Base-by-base conservation (phyloP, 495 filamentous ascomycete species). In the Penicillium malachiteum region DNA sequence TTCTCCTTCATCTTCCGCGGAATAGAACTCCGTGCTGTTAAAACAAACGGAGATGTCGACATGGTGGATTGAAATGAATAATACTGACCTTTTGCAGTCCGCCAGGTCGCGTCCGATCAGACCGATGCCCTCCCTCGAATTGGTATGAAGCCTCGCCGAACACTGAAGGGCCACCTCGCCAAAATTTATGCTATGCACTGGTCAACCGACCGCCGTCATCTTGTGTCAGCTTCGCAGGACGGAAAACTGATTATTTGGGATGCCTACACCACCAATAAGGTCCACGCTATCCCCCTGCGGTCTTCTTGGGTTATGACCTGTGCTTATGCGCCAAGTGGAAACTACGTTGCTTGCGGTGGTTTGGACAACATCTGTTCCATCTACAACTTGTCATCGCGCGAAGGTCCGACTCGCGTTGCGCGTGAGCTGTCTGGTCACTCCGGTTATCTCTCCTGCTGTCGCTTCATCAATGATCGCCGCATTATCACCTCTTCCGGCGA, bases 111-210 rank as follows among this genome's bases (percentile, higher is more conserved):
- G 60, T 85, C 87, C 67, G 85, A 89, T 74, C 85, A 91, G 52
- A 92, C 95, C 66, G 95, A 97, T 55, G 71, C 87, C 52, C 82
- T 98, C 63, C 95, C 92, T 48, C 87, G 88, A 67, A 93, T 92
- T 67, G 88, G 89, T 65, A 97, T 98, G 94, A 95, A 90, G 80
- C 87, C 92, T 55, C 91, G 93, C 73, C 89, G 90, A 69, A 95
- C 91, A 34, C 77, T 98, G 54, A 97, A 97, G 78, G 94, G 94
- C 44, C 94, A 98, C 83, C 77, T 98, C 33, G 94, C 94, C 52
- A 98, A 98, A 78, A 98, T 98, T 61, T 98, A 98, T 74, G 92
- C 94, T 58, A 98, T 98, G 94, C 95, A 98, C 78, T 98, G 94
- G 94, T 97, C 95, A 16, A 98, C 95, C 56, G 94, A 98, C 76